phyloP scores from a whole-genome alignment of 805 yeast genomes.

The Suhomyces sp. region DNA sequence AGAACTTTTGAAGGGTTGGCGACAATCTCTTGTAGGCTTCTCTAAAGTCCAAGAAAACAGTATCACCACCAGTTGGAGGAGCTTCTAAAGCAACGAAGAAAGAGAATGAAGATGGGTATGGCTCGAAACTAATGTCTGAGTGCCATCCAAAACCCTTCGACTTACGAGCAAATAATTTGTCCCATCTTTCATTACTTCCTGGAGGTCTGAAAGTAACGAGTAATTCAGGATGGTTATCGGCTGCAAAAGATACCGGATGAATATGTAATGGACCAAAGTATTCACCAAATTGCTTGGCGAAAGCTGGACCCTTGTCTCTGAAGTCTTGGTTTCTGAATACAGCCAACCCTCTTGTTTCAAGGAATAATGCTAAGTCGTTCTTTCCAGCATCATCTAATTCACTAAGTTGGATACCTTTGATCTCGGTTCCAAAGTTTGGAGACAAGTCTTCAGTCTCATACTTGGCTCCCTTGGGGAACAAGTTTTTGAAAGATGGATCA shows the following conservation, averaged over 20 bases:
- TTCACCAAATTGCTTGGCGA: constrained; percentile 20
- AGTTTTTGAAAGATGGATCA: constrained; percentile 18
- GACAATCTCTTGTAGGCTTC: constrained; percentile 27
- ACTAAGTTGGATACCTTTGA: constrained; percentile 25
- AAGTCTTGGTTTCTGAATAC: constrained; percentile 27
- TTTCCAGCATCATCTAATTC: constrained; percentile 25
- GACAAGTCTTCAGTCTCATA: constrained; percentile 18
- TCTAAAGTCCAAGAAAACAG: constrained; percentile 25
- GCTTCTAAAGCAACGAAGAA: constrained; percentile 27
- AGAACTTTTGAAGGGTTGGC: constrained; percentile 20
- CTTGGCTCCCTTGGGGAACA: constrained; percentile 18
- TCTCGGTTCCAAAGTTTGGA: constrained; percentile 28
- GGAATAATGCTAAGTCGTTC: constrained; percentile 25
- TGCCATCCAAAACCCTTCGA: constrained; percentile 20
- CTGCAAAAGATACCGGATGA: constrained; percentile 22
- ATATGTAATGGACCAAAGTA: constrained; percentile 29
- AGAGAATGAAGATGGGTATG: constrained; percentile 25
- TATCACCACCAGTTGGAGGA: constrained; percentile 28
- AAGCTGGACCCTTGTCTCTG: constrained; percentile 24
- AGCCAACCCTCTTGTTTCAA: constrained; percentile 27
- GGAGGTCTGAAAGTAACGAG: constrained; percentile 23
- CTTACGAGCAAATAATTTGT: constrained; percentile 13
- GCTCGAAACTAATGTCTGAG: constrained; percentile 25
- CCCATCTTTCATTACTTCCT: constrained; percentile 19
- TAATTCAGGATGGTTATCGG: constrained; percentile 23